phyloP scores from a whole-genome alignment of 768 basidiomycete species.

The Megacollybia marginata region DNA sequence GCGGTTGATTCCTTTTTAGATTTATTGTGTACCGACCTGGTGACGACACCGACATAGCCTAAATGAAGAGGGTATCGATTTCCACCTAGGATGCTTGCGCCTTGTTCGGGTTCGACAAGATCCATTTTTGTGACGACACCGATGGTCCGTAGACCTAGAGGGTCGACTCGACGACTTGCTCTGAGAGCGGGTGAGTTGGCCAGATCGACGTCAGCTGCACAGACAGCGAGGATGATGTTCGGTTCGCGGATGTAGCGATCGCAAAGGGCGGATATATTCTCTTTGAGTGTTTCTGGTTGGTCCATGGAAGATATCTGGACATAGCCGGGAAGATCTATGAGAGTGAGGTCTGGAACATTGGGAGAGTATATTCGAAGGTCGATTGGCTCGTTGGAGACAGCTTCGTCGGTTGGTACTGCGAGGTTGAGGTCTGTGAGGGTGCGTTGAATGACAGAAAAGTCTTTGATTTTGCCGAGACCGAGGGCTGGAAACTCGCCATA shows the following conservation, averaged over 20 bases:
- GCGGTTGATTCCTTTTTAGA: slow-evolving; percentile 41
- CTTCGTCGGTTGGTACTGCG: slow-evolving; percentile 82
- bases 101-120: slow-evolving; percentile 79
- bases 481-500: slow-evolving; percentile 94
- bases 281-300: slow-evolving; percentile 90
- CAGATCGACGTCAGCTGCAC: slow-evolving; percentile 96
- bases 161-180: slow-evolving; percentile 91
- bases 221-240: slow-evolving; percentile 99
- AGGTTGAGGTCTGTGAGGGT: slow-evolving; percentile 93
- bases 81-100: slow-evolving; percentile 73
- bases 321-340: slow-evolving; percentile 97
- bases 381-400: slow-evolving; percentile 92
- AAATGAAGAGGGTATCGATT: slow-evolving; percentile 96
- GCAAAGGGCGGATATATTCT: slow-evolving; percentile 84
- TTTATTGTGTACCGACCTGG: slow-evolving; percentile 64
- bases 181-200: slow-evolving; percentile 95
- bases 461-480: slow-evolving; percentile 81
- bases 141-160: slow-evolving; percentile 89
- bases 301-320: slow-evolving; percentile 92
- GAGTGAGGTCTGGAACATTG: slow-evolving; percentile 91
- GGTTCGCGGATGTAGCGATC: slow-evolving; percentile 98
- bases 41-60: slow-evolving; percentile 95
- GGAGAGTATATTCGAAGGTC: slow-evolving; percentile 96
- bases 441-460: slow-evolving; percentile 88
- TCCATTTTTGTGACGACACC: slow-evolving; percentile 99